These are phyloP conservation scores for Wickerhamomyces sp. DNA, from an alignment of 1,139 yeast genomes.

Conservation along the genomic window DNA sequence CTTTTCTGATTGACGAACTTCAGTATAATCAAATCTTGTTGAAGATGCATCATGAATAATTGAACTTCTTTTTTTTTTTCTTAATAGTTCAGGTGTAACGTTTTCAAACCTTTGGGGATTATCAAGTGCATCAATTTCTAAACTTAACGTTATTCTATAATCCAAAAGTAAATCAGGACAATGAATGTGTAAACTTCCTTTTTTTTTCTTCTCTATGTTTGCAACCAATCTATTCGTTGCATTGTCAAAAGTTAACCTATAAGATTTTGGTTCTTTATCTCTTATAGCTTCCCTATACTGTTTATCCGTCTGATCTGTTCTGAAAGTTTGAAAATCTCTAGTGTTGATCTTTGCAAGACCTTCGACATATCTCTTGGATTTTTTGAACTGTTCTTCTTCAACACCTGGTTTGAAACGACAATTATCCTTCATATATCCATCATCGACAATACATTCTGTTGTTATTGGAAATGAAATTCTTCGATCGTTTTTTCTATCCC, in stretches of 20 bases:
- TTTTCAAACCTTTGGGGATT: slow-evolving; percentile 46
- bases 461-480: slow-evolving; percentile 68
- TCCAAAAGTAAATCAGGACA: slow-evolving; percentile 79
- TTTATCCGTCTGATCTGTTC: slow-evolving; percentile 33
- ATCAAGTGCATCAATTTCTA: slow-evolving; percentile 69
- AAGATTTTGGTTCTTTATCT: slow-evolving; percentile 52
- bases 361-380: slow-evolving; percentile 51
- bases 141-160: slow-evolving; percentile 64
- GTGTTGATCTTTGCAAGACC: slow-evolving; percentile 45
- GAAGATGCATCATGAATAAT: slow-evolving; percentile 65
- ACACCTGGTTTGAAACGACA: slow-evolving; percentile 68
- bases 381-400: slow-evolving; percentile 61
- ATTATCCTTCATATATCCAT: slow-evolving; percentile 45
- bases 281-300: slow-evolving; percentile 34
- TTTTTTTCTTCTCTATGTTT: slow-evolving; percentile 66
- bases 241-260: slow-evolving; percentile 62
- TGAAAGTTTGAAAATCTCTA: slow-evolving; percentile 33
- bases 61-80: slow-evolving; percentile 61
- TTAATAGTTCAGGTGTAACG: slow-evolving; percentile 44
- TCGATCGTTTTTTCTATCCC: slow-evolving; percentile 59
- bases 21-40: slow-evolving; percentile 66
- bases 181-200: slow-evolving; percentile 65
- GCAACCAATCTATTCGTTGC: slow-evolving; percentile 61
- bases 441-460: slow-evolving; percentile 66
- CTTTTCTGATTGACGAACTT: slow-evolving; percentile 46